A percentile compares a stretch with the other conserved stretches of the same genome.
Evolutionary conservation across 2,329 filamentous ascomycete genomes (phyloP).

Genomic region (Colletotrichum musae): DNA sequence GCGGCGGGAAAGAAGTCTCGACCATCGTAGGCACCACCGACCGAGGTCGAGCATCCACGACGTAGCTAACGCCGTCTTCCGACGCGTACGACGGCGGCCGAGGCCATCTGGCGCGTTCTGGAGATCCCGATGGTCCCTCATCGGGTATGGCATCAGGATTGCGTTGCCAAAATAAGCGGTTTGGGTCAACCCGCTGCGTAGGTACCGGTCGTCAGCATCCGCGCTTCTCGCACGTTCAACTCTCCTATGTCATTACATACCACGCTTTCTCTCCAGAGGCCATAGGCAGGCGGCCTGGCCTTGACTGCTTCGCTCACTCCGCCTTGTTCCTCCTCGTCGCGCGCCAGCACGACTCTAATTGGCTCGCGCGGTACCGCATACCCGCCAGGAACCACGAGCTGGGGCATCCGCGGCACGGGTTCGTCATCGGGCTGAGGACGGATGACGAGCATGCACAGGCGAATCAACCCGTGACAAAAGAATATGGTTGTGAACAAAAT

Average conservation of each 20-base stretch:
- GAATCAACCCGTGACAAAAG: constrained; percentile 84
- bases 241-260: constrained; percentile 60
- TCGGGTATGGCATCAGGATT: constrained; percentile 59
- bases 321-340: constrained; percentile 77
- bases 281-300: constrained; percentile 84
- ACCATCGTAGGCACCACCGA: constrained; percentile 62
- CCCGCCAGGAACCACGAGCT: constrained; percentile 70
- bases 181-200: constrained; percentile 79
- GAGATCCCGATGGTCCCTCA: constrained; percentile 20
- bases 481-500: constrained; percentile 82
- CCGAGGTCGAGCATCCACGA: constrained; percentile 76
- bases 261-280: constrained; percentile 86
- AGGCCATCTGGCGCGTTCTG: constrained; percentile 46
- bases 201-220: constrained; percentile 1
- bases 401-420: constrained; percentile 47
- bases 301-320: constrained; percentile 66
- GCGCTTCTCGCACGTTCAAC: neutral
- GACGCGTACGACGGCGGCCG: constrained; percentile 84
- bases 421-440: constrained; percentile 54
- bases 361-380: constrained; percentile 81
- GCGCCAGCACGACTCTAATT: constrained; percentile 81
- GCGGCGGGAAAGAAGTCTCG: constrained; percentile 55
- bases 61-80: constrained; percentile 81
- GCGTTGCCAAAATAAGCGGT: constrained; percentile 85
- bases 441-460: constrained; percentile 77